These are phyloP conservation scores for Noccaea caerulescens DNA, from an alignment of 345 rosid genomes.

Conservation along the genomic window DNA sequence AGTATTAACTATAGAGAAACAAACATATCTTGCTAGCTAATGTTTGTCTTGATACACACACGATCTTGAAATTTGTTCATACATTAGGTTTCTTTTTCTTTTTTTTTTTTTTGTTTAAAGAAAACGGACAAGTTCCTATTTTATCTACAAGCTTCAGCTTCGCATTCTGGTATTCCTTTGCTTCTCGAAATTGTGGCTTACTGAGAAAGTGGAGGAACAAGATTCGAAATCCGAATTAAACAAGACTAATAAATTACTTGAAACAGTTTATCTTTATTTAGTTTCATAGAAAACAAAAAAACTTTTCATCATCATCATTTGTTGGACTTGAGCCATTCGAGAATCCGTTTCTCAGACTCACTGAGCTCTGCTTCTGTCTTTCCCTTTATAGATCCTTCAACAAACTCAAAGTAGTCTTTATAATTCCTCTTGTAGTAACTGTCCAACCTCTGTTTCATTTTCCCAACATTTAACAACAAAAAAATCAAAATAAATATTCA, in stretches of 20 bases:
- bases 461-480: neutral
- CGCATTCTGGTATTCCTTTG: neutral
- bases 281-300: conserved; percentile 23
- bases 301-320: conserved; percentile 48
- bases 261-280: neutral
- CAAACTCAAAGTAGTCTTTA: conserved; percentile 82
- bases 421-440: conserved; percentile 85
- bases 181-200: neutral
- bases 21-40: too few relatives aligned
- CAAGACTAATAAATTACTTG: neutral
- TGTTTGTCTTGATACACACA: too few relatives aligned
- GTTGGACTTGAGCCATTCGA: conserved; percentile 79
- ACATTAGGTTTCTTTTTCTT: too few relatives aligned
- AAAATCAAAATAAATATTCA: conserved; percentile 4
- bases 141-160: conserved; percentile 13
- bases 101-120: too few relatives aligned
- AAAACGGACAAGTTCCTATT: too few relatives aligned
- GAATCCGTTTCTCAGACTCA: conserved; percentile 80
- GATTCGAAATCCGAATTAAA: conserved; percentile 6
- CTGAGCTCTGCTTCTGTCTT: conserved; percentile 65
- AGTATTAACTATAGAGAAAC: too few relatives aligned
- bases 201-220: conserved; percentile 15
- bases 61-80: too few relatives aligned
- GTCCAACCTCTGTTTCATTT: conserved; percentile 63
- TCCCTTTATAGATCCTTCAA: conserved; percentile 67